phyloP scores from a whole-genome alignment of 2,329 filamentous ascomycete species.

The Botrytis deweyae region DNA sequence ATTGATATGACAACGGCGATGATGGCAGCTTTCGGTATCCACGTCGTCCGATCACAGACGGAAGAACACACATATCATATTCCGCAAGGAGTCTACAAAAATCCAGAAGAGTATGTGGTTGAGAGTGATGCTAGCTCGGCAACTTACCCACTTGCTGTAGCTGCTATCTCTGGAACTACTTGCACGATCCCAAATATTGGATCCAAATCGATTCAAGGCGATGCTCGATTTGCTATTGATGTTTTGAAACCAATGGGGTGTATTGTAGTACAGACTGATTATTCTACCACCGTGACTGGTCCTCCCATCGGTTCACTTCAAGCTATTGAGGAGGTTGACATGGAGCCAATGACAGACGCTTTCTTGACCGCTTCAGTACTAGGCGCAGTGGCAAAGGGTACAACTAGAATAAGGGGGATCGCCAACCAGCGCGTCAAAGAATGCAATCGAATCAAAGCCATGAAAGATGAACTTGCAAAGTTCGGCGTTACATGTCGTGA shows the following conservation, averaged over 20 bases:
- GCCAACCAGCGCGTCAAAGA: conserved; percentile 98
- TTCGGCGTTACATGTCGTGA: conserved; percentile 86
- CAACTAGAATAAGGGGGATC: conserved; percentile 87
- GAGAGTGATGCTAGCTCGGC: conserved; percentile 98
- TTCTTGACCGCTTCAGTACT: conserved; percentile 94
- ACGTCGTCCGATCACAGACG: conserved; percentile 71
- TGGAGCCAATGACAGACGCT: conserved; percentile 99
- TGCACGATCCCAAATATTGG: conserved; percentile 98
- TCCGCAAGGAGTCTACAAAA: conserved; percentile 77
- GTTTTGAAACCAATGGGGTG: conserved; percentile 94
- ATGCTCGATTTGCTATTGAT: conserved; percentile 89
- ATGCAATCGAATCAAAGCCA: conserved; percentile 92
- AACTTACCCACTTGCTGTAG: conserved; percentile 91
- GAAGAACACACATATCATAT: conserved; percentile 94
- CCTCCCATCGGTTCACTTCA: conserved; percentile 72
- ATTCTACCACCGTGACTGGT: conserved; percentile 89
- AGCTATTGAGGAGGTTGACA: conserved; percentile 80
- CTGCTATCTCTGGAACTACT: conserved; percentile 91
- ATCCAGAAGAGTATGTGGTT: conserved; percentile 81
- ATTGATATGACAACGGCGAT: conserved; percentile 99
- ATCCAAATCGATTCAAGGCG: conserved; percentile 85
- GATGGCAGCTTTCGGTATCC: conserved; percentile 90
- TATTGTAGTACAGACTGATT: conserved; percentile 76
- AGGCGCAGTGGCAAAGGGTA: conserved; percentile 80
- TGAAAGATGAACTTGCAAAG: conserved; percentile 92